These are phyloP conservation scores for Penicillium glabrum DNA, from an alignment of 2,329 filamentous ascomycete species.

Conservation along the genomic window DNA sequence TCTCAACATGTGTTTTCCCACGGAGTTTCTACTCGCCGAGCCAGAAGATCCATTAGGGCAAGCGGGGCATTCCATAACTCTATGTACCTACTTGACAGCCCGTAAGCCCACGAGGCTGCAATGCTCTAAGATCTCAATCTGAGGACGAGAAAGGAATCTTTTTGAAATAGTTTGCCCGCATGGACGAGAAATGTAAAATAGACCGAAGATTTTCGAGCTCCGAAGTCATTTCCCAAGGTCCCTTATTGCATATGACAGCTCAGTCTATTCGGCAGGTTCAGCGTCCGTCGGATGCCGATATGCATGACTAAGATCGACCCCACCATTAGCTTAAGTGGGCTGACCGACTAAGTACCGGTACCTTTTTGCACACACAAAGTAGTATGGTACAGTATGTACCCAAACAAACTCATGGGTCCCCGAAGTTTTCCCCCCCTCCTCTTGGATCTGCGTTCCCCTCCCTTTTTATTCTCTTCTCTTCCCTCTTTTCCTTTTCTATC, in stretches of 20 bases:
- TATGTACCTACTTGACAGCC: not conserved
- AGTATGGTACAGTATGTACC: not conserved
- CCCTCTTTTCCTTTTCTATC: slow-evolving; percentile 14
- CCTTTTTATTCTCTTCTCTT: slow-evolving; percentile 10
- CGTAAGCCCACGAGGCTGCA: too few species aligned
- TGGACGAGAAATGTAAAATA: not conserved
- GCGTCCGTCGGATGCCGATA: slow-evolving; percentile 7
- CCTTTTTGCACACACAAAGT: not conserved
- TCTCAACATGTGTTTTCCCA: not conserved
- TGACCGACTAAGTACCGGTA: slow-evolving; percentile 11
- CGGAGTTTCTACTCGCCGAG: not conserved
- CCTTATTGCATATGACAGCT: not conserved
- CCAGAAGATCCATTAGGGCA: not conserved
- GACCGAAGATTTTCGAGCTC: not conserved
- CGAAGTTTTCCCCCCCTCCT: slow-evolving; percentile 19
- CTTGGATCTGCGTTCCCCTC: slow-evolving; percentile 14
- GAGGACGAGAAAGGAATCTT: too few species aligned
- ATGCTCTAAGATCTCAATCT: too few species aligned
- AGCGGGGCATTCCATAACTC: not conserved
- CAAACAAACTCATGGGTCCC: slow-evolving; percentile 1
- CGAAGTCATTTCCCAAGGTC: not conserved
- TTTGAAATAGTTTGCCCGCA: not conserved
- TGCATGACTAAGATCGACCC: slow-evolving; percentile 13
- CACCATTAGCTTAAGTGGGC: slow-evolving; percentile 10
- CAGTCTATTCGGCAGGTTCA: slow-evolving; percentile 2